These are phyloP conservation scores for Aspergillus sparsus DNA, from an alignment of 495 filamentous ascomycete species.

Conservation along the genomic window DNA sequence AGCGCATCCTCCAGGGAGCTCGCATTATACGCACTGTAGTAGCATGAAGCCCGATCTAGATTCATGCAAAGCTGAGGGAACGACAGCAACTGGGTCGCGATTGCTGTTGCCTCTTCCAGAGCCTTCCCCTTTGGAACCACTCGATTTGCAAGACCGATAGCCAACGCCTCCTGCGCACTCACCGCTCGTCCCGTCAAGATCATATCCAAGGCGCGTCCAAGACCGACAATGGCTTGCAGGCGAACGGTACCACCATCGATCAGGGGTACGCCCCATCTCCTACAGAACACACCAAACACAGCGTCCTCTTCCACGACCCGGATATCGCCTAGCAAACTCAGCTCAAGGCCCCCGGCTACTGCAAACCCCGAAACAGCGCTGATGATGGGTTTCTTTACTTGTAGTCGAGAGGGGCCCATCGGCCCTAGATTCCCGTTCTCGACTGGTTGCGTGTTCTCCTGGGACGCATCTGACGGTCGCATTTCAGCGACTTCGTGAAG, in stretches of 20 bases:
- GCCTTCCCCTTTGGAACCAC: conserved; percentile 49
- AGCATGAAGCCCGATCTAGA: conserved; percentile 38
- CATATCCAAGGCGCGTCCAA: conserved; percentile 53
- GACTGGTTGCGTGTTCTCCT: conserved; percentile 23
- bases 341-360: conserved; percentile 50
- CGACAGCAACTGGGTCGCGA: conserved; percentile 42
- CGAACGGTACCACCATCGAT: conserved; percentile 54
- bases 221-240: conserved; percentile 48
- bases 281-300: conserved; percentile 51
- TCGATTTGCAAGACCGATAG: conserved; percentile 51
- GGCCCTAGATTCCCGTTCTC: conserved; percentile 36
- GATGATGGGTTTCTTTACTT: conserved; percentile 45
- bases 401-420: conserved; percentile 49
- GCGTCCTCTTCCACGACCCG: conserved; percentile 50
- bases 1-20: conserved; percentile 46
- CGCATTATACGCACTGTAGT: conserved; percentile 48
- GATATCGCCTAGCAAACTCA: conserved; percentile 49
- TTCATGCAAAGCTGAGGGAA: conserved; percentile 52
- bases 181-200: conserved; percentile 51
- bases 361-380: conserved; percentile 49
- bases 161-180: conserved; percentile 44
- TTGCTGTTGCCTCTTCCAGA: conserved; percentile 41
- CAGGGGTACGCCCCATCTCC: conserved; percentile 51
- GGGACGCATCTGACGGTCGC: not conserved
- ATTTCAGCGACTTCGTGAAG: conserved; percentile 39